Evolutionary conservation across 768 basidiomycete species (phyloP), one percentile per base, ranked within the genome.

Genomic region (Macrocybe gigantea): DNA sequence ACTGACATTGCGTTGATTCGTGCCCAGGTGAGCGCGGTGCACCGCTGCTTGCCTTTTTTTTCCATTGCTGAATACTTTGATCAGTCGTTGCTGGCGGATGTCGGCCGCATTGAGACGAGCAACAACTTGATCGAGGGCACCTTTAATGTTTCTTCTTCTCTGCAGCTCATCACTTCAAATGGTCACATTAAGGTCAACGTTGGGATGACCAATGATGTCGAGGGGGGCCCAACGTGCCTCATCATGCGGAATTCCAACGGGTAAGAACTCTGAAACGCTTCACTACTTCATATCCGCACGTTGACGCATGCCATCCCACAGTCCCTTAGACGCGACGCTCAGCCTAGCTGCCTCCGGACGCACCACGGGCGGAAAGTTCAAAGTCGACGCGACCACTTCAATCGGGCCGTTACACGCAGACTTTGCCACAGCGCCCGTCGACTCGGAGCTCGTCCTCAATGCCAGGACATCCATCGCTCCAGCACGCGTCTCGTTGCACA

Each of bases 401-500:
- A 33, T 33, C n/a, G 31, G 42, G 8, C 31, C 42, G 5, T 10
- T 33, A 5, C 11, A 44, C 7, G 10, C 32, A 7, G 35, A 6
- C 42, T 44, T 44, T 22, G 1, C 12, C 8, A 10, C 31, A n/a
- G 42, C 42, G 8, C 42, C 42, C 31, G 42, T 44, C 42, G 42
- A 44, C 30, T 44, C 42, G 5, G 10, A 12, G 5, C 42, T 44
- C 42, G 6, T n/a, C 10, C 15, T 44, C 10, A 13, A 44, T 1
- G 42, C 32, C 13, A 5, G 13, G 8, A 44, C 42, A 4, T 10
- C 42, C 9, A 11, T 44, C 12, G 42, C 32, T 12, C 30, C 31
- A 2, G 42, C 42, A 0, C 34, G n/a, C 8, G 48, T 61, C 12
- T 22, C 43, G 11, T 53, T 61, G 10, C 51, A 51, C n/a, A 34